A percentile compares a stretch with the other conserved stretches of the same genome.
phyloP scores from a whole-genome alignment of 2,329 filamentous ascomycete species.

The Colletotrichum chrysophilum region DNA sequence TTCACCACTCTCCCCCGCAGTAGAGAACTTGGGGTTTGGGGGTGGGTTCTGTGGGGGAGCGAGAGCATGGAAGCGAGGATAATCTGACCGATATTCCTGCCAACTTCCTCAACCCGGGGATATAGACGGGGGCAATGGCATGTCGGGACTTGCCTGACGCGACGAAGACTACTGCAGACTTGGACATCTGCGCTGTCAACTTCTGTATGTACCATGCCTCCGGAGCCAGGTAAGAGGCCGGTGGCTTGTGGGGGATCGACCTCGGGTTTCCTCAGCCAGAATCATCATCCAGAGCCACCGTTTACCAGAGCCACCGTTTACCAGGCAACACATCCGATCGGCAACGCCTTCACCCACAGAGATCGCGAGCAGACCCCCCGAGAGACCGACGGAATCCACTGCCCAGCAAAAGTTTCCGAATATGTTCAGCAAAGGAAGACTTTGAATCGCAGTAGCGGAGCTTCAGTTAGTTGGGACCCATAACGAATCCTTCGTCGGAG shows the following conservation, averaged over 20 bases:
- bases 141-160: neutral
- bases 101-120: neutral
- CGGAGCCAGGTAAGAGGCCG: too few relatives aligned
- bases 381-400: too few relatives aligned
- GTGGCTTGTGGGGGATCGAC: neutral
- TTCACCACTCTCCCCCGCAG: neutral
- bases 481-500: neutral
- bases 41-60: neutral
- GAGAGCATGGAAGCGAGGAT: neutral
- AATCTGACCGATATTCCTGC: neutral
- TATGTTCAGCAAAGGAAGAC: too few relatives aligned
- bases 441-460: too few relatives aligned
- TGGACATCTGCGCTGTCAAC: neutral
- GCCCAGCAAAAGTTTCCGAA: too few relatives aligned
- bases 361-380: too few relatives aligned
- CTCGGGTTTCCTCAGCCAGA: rapidly evolving
- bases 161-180: rapidly evolving
- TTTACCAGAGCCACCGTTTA: too few relatives aligned
- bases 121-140: neutral
- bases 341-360: too few relatives aligned
- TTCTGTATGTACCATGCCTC: too few relatives aligned
- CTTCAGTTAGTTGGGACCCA: rapidly evolving
- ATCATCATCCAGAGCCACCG: neutral
- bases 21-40: neutral
- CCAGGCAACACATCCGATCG: too few relatives aligned